Evolutionary conservation across 2,329 filamentous ascomycete species (phyloP).

Genomic region (Phialemonium atrogriseum): DNA sequence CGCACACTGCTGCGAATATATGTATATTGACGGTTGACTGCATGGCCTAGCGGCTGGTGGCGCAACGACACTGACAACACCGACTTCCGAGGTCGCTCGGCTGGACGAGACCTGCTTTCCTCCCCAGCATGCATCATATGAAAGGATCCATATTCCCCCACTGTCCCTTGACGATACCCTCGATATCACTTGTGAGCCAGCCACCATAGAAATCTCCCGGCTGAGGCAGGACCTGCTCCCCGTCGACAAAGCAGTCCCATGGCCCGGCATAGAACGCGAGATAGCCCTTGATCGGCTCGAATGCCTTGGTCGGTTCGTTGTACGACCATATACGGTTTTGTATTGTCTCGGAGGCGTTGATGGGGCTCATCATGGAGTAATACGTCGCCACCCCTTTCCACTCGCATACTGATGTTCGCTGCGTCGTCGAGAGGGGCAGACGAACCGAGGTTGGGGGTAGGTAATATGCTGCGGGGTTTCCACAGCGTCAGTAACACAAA

Average conservation of each 20-base stretch:
- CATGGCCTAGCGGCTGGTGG: too few relatives aligned
- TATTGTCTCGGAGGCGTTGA: conserved; percentile 25
- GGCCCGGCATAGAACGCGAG: conserved; percentile 53
- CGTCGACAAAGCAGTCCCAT: conserved; percentile 55
- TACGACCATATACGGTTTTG: conserved; percentile 52
- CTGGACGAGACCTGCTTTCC: too few relatives aligned
- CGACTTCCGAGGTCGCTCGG: too few relatives aligned
- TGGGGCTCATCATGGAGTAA: conserved; percentile 37
- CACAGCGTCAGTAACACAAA: conserved; percentile 1
- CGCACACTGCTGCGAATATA: too few relatives aligned
- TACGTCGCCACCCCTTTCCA: conserved; percentile 56
- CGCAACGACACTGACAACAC: too few relatives aligned
- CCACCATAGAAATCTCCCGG: conserved; percentile 57
- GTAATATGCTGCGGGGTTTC: conserved; percentile 42
- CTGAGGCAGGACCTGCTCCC: conserved; percentile 49
- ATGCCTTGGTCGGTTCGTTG: conserved; percentile 41
- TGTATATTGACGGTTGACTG: too few relatives aligned
- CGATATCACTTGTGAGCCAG: conserved; percentile 54
- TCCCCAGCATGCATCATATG: too few relatives aligned
- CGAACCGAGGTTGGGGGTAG: conserved; percentile 42
- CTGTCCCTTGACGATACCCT: conserved; percentile 38
- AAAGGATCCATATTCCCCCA: conserved; percentile 30
- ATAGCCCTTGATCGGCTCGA: conserved; percentile 44
- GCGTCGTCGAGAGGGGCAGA: conserved; percentile 35
- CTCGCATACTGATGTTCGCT: conserved; percentile 42